Evolutionary conservation across 2,329 filamentous ascomycete genomes (phyloP).

Genomic region (Colletotrichum sp.): DNA sequence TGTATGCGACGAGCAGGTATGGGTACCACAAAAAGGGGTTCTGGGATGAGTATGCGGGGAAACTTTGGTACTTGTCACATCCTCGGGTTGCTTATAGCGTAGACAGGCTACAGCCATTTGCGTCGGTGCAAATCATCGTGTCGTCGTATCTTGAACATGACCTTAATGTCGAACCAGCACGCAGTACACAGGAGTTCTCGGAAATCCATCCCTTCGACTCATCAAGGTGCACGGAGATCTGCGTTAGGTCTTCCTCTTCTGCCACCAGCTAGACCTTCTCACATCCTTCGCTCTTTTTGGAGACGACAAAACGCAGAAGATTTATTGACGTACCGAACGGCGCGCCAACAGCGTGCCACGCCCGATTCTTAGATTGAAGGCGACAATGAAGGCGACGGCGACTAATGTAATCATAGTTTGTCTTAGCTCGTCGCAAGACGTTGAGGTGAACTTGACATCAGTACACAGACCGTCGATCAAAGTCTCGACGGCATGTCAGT

Average conservation of each 20-base stretch:
- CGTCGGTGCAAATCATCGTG: not conserved
- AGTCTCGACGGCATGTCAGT: not conserved
- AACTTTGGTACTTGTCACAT: not conserved
- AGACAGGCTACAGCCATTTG: not conserved
- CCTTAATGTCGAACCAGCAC: not conserved
- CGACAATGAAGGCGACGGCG: not conserved
- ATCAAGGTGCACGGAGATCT: not conserved
- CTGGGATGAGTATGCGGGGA: not conserved
- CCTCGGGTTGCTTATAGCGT: not conserved
- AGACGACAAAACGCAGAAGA: not conserved
- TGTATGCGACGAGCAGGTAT: not conserved
- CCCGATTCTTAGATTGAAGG: not conserved
- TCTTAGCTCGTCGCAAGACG: not conserved
- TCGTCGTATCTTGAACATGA: not conserved
- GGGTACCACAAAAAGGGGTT: not conserved
- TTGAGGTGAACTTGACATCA: not conserved
- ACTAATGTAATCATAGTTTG: not conserved
- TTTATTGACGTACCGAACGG: not conserved
- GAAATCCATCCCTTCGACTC: not conserved
- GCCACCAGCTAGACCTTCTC: not conserved
- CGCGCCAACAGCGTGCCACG: not conserved
- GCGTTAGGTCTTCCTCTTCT: not conserved
- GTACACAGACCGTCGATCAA: not conserved
- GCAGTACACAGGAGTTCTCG: not conserved
- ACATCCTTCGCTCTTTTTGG: not conserved